Conservation (phyloP, 2,329 filamentous ascomycete genomes). For the Aspergillus flavus region DNA sequence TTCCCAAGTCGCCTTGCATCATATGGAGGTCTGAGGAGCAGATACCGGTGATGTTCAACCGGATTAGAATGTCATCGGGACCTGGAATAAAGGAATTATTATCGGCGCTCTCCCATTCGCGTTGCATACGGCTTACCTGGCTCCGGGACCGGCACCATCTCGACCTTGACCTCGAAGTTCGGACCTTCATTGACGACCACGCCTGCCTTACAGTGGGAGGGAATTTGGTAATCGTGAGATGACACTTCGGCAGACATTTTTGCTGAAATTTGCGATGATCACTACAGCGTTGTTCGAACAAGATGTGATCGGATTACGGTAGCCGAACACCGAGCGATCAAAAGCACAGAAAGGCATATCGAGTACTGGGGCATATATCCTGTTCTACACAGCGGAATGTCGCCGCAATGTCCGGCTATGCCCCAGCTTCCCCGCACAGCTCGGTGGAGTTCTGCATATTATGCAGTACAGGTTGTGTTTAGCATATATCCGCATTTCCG, state of each 20-base stretch:
- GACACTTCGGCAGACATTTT: background rate
- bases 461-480: background rate
- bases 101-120: background rate
- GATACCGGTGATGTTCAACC: constrained; percentile 60
- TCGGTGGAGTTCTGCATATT: background rate
- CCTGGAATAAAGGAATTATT: constrained; percentile 33
- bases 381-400: background rate
- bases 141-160: constrained; percentile 52
- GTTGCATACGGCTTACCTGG: constrained; percentile 40
- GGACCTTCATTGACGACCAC: constrained; percentile 56
- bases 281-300: background rate
- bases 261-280: background rate
- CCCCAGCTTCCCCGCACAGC: constrained; percentile 3
- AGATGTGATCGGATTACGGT: background rate
- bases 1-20: constrained; percentile 57
- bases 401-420: background rate
- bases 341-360: too few species aligned
- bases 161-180: constrained; percentile 51
- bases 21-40: constrained; percentile 62
- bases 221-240: constrained; percentile 34
- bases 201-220: constrained; percentile 54
- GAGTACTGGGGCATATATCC: background rate
- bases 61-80: constrained; percentile 59
- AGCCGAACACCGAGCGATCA: background rate
- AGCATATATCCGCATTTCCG: background rate